Conservation (phyloP, 345 rosid species). For the Trapa incisa region DNA sequence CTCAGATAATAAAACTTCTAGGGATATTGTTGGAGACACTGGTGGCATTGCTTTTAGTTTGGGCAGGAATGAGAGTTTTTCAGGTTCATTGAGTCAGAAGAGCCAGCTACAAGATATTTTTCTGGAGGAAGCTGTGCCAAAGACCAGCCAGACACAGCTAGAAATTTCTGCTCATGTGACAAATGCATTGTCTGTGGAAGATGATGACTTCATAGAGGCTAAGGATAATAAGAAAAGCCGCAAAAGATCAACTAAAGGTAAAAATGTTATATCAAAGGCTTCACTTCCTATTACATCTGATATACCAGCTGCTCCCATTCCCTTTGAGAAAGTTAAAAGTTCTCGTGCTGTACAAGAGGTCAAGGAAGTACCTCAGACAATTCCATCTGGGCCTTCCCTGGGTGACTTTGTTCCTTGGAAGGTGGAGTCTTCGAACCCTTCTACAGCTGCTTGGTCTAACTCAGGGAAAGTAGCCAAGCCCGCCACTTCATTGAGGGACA, state of each 20-base stretch:
- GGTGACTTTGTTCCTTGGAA: constrained; percentile 97
- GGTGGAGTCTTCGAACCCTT: constrained; percentile 42
- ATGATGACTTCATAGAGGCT: constrained; percentile 73
- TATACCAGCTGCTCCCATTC: constrained; percentile 43
- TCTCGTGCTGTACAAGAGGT: constrained; percentile 47
- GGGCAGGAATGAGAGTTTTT: constrained; percentile 32
- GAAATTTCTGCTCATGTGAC: constrained; percentile 23
- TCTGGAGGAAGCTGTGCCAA: constrained; percentile 53
- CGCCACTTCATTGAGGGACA: constrained; percentile 67
- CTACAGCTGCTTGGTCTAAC: constrained; percentile 80
- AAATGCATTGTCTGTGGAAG: constrained; percentile 31
- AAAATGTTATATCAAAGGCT: constrained; percentile 43
- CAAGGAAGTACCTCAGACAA: constrained; percentile 57
- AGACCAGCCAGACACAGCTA: constrained; percentile 34
- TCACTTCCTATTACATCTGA: constrained; percentile 23
- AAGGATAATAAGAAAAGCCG: constrained; percentile 80
- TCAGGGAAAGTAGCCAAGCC: constrained; percentile 51
- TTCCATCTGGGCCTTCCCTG: constrained; percentile 91
- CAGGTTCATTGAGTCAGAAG: constrained; percentile 39
- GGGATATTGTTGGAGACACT: constrained; percentile 33
- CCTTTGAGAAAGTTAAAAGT: constrained; percentile 64
- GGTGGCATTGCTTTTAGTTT: constrained; percentile 19
- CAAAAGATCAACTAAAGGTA: constrained; percentile 75
- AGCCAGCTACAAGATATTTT: constrained; percentile 60
- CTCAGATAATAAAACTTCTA: constrained; percentile 39